Evolutionary conservation across 805 yeast species (phyloP), one percentile per base, ranked within the genome.

Genomic region (Candida fluviatilis): DNA sequence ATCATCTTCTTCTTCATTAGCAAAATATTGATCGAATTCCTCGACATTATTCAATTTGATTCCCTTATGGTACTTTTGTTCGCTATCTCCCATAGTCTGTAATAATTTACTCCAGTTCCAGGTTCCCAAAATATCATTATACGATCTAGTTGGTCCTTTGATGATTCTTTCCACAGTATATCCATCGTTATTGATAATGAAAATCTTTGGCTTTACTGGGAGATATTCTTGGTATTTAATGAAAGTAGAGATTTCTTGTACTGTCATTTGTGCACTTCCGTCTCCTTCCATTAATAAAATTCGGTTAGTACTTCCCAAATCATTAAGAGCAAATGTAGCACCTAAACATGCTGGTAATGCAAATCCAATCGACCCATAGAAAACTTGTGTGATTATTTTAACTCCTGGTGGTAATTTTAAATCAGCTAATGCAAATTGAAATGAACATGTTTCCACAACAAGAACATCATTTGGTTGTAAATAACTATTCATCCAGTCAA

Each of bases 211-310:
- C 14, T 49, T 40, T 26, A 75, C 75, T 12, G 23, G 29, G 4
- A 26, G 27, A 15, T 34, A 31, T 30, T 83, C 68, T 14, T 70
- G 66, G 44, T 74, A 66, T 44, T 86, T 74, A 28, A 84, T 58
- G 52, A 75, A 77, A 2, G 86, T 71, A 1, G 87, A 76, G 35
- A 82, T 60, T 55, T 90, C 97, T 69, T 90, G 96, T 39, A 84
- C 70, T 4, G 96, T 88, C 95, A 90, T 85, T 66, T 87, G 95
- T 2, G 96, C 91, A 2, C 95, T 82, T 1, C 97, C 97, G 58
- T 90, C 97, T 39, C 97, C 96, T 66, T 85, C 89, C 13, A 87
- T 63, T 17, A 89, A 66, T 15, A 87, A 68, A 33, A 89, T 69
- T 50, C 95, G 75, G 23, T 80, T 73, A 2, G 48, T 50, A 10